These are phyloP conservation scores for Kwoniella dejecticola DNA, from an alignment of 768 basidiomycete species.

Conservation along the genomic window DNA sequence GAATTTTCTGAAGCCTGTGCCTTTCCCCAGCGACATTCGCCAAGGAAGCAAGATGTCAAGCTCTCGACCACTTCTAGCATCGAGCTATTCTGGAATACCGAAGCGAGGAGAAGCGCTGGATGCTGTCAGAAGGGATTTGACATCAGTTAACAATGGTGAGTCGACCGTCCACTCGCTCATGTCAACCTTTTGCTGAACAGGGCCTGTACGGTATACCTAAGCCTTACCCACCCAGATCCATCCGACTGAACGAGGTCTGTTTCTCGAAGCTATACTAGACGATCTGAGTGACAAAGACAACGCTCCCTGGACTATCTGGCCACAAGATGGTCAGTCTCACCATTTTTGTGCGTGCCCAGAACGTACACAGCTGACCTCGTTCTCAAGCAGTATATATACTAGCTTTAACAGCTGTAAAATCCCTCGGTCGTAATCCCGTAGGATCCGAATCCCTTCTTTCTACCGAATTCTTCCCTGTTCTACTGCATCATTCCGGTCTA, in stretches of 20 bases:
- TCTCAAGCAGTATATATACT: slow-evolving; percentile 63
- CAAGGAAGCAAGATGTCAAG: too few species aligned
- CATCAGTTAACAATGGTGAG: slow-evolving; percentile 18
- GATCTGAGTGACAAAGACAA: slow-evolving; percentile 62
- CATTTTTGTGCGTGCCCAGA: neutral
- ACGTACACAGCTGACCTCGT: neutral
- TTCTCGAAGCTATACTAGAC: slow-evolving; percentile 64
- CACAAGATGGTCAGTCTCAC: slow-evolving; percentile 61
- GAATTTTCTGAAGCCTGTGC: too few species aligned
- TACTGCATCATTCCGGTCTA: slow-evolving; percentile 39
- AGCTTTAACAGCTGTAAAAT: slow-evolving; percentile 73
- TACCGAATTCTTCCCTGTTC: slow-evolving; percentile 53
- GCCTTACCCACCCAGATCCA: slow-evolving; percentile 62
- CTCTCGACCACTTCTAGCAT: neutral
- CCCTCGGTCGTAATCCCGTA: slow-evolving; percentile 69
- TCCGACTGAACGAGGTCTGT: slow-evolving; percentile 60
- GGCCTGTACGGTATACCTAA: slow-evolving; percentile 30
- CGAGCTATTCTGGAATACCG: slow-evolving; percentile 12
- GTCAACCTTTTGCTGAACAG: neutral
- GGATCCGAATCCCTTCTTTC: slow-evolving; percentile 67
- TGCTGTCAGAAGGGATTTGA: slow-evolving; percentile 14
- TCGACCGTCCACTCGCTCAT: neutral
- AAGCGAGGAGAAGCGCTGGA: slow-evolving; percentile 5
- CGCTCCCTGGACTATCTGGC: slow-evolving; percentile 60
- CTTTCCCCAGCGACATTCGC: too few species aligned